phyloP scores from a whole-genome alignment of 2,329 filamentous ascomycete species.

The Pestalotiopsis sp. region DNA sequence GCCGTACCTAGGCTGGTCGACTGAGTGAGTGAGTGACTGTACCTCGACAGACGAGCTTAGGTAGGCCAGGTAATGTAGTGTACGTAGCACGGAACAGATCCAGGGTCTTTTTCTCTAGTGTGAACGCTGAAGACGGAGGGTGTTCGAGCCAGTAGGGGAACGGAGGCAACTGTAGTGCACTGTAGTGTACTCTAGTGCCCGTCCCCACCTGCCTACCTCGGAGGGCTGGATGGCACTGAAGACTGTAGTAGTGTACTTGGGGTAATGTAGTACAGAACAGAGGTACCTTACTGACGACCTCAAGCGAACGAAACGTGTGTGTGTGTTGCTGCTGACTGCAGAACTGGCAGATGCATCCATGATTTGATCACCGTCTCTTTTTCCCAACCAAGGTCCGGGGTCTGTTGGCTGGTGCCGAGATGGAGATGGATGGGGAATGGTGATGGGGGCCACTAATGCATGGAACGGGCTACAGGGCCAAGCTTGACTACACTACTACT shows the following conservation, averaged over 20 bases:
- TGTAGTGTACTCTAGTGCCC: slow-evolving; percentile 3
- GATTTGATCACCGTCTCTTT: background rate
- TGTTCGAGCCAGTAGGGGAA: no score
- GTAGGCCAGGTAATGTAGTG: no score
- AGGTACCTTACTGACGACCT: background rate
- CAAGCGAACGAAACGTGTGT: background rate
- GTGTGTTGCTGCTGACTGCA: background rate
- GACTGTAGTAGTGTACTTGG: background rate
- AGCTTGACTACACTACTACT: no score
- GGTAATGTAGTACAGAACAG: background rate
- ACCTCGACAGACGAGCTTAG: no score
- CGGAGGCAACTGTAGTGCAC: background rate
- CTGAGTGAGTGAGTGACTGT: no score
- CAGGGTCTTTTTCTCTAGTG: no score
- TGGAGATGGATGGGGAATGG: background rate
- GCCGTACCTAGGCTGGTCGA: background rate
- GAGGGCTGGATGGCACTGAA: background rate
- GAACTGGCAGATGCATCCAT: background rate
- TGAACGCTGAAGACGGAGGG: no score
- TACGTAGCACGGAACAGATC: no score
- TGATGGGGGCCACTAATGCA: background rate
- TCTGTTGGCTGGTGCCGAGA: background rate
- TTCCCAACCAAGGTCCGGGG: background rate
- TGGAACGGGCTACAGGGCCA: background rate
- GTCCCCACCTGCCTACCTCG: slow-evolving; percentile 10